Percentiles rank a stretch among this genome's conserved stretches.
Conservation (phyloP, 1,284 basidiomycete species). For the Malassezia slooffiae region DNA sequence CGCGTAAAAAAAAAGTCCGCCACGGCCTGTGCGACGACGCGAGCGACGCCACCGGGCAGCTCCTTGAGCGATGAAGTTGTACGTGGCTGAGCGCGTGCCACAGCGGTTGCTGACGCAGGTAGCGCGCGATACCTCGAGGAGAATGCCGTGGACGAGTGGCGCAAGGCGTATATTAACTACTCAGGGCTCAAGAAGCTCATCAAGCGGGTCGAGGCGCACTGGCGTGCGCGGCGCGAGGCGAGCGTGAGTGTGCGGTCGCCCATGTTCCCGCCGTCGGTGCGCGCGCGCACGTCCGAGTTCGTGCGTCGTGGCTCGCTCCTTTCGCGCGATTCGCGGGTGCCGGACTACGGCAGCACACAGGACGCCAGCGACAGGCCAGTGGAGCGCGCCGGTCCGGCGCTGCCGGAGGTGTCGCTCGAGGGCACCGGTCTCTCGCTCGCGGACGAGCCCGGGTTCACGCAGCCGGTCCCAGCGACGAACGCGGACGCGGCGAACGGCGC, state of each 20-base stretch:
- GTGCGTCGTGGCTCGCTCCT: not conserved
- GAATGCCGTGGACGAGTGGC: conserved; percentile 43
- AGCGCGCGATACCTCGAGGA: conserved; percentile 37
- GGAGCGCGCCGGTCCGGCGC: not conserved
- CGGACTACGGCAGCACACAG: conserved; percentile 5
- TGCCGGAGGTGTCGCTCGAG: conserved; percentile 18
- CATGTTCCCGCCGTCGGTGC: not conserved
- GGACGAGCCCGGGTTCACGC: conserved; percentile 9
- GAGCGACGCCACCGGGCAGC: too few relatives aligned
- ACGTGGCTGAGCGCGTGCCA: conserved; percentile 7
- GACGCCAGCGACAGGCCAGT: not conserved
- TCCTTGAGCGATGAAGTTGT: conserved; percentile 15
- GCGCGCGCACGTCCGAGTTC: not conserved
- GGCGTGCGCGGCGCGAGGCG: conserved; percentile 2
- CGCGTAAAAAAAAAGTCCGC: too few relatives aligned
- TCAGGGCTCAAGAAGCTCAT: conserved; percentile 47
- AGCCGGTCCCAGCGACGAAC: too few relatives aligned
- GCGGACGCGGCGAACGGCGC: too few relatives aligned
- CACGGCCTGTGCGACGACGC: too few relatives aligned
- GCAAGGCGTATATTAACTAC: conserved; percentile 45
- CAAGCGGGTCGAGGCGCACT: conserved; percentile 38
- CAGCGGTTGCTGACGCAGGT: not conserved
- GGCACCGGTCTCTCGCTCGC: conserved; percentile 20
- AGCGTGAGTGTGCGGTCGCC: not conserved
- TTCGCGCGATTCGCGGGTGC: not conserved